Percentiles rank a stretch among this genome's conserved stretches.
Conservation (phyloP, 495 filamentous ascomycete genomes). For the Penicillium bialowiezense region DNA sequence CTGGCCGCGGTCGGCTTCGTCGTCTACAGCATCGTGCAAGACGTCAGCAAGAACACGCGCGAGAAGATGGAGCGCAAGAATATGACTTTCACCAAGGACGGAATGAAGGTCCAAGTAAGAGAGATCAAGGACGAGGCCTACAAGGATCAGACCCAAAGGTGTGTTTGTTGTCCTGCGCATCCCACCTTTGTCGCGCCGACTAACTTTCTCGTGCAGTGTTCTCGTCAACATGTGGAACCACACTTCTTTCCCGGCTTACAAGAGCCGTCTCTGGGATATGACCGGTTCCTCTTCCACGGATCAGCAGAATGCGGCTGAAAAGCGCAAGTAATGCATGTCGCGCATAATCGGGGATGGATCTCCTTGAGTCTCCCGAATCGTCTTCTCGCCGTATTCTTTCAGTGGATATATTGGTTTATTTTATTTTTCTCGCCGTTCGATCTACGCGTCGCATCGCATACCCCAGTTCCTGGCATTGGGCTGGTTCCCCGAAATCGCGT, state of each 20-base stretch:
- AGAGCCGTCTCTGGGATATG: constrained; percentile 57
- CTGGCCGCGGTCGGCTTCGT: constrained; percentile 68
- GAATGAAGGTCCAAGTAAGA: constrained; percentile 77
- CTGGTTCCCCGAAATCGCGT: not conserved
- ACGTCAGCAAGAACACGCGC: constrained; percentile 65
- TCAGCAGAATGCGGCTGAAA: constrained; percentile 23
- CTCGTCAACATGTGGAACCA: constrained; percentile 80
- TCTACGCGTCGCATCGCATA: not conserved
- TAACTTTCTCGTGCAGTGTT: constrained; percentile 34
- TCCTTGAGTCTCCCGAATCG: not conserved
- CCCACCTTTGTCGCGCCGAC: not conserved
- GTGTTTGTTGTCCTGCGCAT: constrained; percentile 11
- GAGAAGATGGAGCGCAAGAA: constrained; percentile 81
- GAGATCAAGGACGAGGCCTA: constrained; percentile 73
- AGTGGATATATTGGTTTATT: not conserved
- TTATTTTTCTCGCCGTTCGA: not conserved
- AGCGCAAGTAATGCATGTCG: constrained; percentile 33
- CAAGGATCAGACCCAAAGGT: constrained; percentile 78
- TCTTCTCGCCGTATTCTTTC: not conserved
- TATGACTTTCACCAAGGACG: constrained; percentile 77
- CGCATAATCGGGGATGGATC: not conserved
- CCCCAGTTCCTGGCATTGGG: not conserved
- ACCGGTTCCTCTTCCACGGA: constrained; percentile 13
- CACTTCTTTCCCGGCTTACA: constrained; percentile 56
- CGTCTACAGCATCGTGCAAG: constrained; percentile 65